phyloP scores from a whole-genome alignment of 179 eudicot genomes.

The Heliamphora pulchella region DNA sequence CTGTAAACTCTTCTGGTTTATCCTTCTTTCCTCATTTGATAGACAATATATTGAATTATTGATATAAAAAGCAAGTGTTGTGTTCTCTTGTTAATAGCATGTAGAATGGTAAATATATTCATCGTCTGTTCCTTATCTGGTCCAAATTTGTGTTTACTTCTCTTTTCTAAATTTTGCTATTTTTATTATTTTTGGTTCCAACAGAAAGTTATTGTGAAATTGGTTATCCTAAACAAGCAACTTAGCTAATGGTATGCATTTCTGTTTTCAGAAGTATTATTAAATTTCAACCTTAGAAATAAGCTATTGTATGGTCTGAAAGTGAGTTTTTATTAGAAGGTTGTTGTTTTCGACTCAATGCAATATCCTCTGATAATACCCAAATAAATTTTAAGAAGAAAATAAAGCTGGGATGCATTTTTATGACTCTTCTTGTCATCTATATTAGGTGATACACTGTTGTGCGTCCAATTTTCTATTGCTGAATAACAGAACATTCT shows the following conservation, averaged over 20 bases:
- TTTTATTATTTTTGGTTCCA: not conserved
- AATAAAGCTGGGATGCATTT: not conserved
- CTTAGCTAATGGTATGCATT: not conserved
- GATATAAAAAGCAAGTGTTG: not conserved
- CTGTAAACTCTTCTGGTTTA: not conserved
- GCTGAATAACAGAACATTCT: constrained; percentile 8
- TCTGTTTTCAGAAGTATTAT: not conserved
- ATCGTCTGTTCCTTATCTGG: not conserved
- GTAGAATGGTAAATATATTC: not conserved
- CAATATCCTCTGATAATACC: not conserved
- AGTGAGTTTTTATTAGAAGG: not conserved
- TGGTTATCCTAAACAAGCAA: not conserved
- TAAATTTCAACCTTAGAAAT: not conserved
- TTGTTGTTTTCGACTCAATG: not conserved
- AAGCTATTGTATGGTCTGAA: not conserved
- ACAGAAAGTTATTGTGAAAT: not conserved
- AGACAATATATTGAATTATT: not conserved
- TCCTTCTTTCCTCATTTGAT: not conserved
- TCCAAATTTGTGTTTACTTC: too few species aligned
- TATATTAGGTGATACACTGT: not conserved
- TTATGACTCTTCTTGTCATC: not conserved
- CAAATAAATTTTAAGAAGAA: not conserved
- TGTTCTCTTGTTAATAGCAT: not conserved
- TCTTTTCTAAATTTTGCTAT: too few species aligned
- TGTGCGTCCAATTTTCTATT: constrained; percentile 9